These are phyloP conservation scores for Aspergillus sergii DNA, from an alignment of 2,329 filamentous ascomycete genomes.

Conservation along the genomic window DNA sequence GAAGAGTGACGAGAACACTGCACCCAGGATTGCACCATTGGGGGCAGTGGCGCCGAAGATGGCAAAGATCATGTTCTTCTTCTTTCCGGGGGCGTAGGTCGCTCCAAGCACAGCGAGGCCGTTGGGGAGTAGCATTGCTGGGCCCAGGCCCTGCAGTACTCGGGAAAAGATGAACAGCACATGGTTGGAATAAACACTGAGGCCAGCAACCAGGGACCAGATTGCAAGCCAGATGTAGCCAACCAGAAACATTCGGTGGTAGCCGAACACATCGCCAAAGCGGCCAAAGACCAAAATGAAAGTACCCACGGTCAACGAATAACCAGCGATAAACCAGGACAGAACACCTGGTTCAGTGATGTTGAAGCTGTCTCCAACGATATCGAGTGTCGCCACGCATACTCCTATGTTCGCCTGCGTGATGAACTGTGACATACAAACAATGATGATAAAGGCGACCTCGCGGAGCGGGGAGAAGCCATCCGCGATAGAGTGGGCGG, in stretches of 20 bases:
- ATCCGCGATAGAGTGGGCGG: slow-evolving; percentile 18
- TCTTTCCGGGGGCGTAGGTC: slow-evolving; percentile 58
- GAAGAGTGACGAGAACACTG: slow-evolving; percentile 45
- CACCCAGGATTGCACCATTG: slow-evolving; percentile 47
- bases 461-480: slow-evolving; percentile 29
- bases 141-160: slow-evolving; percentile 59
- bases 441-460: slow-evolving; percentile 35
- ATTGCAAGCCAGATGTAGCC: slow-evolving; percentile 40
- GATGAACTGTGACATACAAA: slow-evolving; percentile 45
- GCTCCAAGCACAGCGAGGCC: slow-evolving; percentile 63
- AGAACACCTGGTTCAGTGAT: slow-evolving; percentile 49
- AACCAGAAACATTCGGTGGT: slow-evolving; percentile 38
- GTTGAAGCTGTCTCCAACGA: slow-evolving; percentile 53
- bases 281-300: slow-evolving; percentile 44
- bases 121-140: slow-evolving; percentile 66
- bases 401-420: slow-evolving; percentile 55
- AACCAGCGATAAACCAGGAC: slow-evolving; percentile 62
- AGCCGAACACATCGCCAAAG: slow-evolving; percentile 42
- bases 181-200: slow-evolving; percentile 44
- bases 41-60: slow-evolving; percentile 55
- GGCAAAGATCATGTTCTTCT: slow-evolving; percentile 63
- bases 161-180: slow-evolving; percentile 56
- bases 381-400: slow-evolving; percentile 51
- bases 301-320: slow-evolving; percentile 50
- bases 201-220: slow-evolving; percentile 40